Evolutionary conservation across 2,329 filamentous ascomycete species (phyloP).

Genomic region (Monosporascus sp.): DNA sequence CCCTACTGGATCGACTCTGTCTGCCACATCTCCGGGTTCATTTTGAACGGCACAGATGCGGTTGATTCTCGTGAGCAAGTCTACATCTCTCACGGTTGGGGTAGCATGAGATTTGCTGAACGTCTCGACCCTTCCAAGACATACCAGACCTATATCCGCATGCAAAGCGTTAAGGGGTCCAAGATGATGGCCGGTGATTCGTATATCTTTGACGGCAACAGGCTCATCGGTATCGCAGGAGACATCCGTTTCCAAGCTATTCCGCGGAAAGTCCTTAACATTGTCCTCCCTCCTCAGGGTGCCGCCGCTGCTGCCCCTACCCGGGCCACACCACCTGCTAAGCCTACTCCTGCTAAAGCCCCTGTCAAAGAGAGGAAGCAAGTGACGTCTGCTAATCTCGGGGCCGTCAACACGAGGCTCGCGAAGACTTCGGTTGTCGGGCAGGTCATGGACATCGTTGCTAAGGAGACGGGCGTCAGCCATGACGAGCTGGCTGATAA

Average conservation of each 20-base stretch:
- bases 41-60: conserved; percentile 53
- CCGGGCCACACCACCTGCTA: conserved; percentile 28
- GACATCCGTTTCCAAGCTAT: conserved; percentile 64
- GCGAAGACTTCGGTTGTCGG: conserved; percentile 36
- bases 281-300: conserved; percentile 58
- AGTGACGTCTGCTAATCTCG: conserved; percentile 41
- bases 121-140: conserved; percentile 38
- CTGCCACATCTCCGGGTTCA: conserved; percentile 56
- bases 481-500: conserved; percentile 52
- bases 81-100: conserved; percentile 58
- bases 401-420: conserved; percentile 47
- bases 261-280: conserved; percentile 60
- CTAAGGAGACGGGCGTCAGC: conserved; percentile 50
- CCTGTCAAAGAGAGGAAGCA: conserved; percentile 37
- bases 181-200: conserved; percentile 51
- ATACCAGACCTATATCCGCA: conserved; percentile 53
- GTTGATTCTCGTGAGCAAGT: conserved; percentile 50
- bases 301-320: conserved; percentile 34
- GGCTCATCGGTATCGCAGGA: conserved; percentile 41
- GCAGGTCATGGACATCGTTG: conserved; percentile 48
- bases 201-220: conserved; percentile 49
- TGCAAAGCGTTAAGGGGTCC: conserved; percentile 47
- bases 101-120: conserved; percentile 45
- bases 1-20: conserved; percentile 57
- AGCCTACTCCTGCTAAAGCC: conserved; percentile 31